These are phyloP conservation scores for Phytophthora crassamura DNA, from an alignment of 352 stramenopile species.

Conservation along the genomic window DNA sequence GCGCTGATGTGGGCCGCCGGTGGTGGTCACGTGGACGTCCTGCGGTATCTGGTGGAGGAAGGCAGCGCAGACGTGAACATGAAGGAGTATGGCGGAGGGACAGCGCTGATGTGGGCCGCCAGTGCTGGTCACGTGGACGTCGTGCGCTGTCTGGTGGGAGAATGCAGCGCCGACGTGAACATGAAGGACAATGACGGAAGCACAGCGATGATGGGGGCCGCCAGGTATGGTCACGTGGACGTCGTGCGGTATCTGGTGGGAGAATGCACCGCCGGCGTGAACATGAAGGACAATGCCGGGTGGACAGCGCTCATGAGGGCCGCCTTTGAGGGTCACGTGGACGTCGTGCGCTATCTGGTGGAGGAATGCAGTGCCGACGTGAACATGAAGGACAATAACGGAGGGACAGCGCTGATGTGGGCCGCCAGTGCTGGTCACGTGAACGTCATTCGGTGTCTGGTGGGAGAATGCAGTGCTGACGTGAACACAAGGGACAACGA, in stretches of 20 bases:
- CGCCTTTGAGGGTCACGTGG: too few species aligned
- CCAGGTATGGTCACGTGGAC: background rate
- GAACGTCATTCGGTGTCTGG: background rate
- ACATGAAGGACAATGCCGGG: too few species aligned
- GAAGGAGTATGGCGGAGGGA: background rate
- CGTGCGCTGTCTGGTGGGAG: background rate
- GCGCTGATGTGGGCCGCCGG: too few species aligned
- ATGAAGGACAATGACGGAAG: background rate
- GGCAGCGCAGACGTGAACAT: too few species aligned
- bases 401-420: background rate
- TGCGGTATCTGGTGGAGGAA: too few species aligned
- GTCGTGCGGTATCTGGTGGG: background rate
- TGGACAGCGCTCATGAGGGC: too few species aligned
- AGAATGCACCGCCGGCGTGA: background rate
- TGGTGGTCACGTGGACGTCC: too few species aligned
- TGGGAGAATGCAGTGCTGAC: background rate
- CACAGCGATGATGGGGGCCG: conserved; percentile 4
- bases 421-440: background rate
- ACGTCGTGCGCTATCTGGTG: background rate
- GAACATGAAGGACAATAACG: background rate
- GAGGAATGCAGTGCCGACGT: background rate
- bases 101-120: background rate
- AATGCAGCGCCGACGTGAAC: background rate
- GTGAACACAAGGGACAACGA: background rate
- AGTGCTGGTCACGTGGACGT: background rate